Evolutionary conservation across 2,329 filamentous ascomycete genomes (phyloP), one percentile per base, ranked within the genome.

Genomic region (Clonostachys byssicola): DNA sequence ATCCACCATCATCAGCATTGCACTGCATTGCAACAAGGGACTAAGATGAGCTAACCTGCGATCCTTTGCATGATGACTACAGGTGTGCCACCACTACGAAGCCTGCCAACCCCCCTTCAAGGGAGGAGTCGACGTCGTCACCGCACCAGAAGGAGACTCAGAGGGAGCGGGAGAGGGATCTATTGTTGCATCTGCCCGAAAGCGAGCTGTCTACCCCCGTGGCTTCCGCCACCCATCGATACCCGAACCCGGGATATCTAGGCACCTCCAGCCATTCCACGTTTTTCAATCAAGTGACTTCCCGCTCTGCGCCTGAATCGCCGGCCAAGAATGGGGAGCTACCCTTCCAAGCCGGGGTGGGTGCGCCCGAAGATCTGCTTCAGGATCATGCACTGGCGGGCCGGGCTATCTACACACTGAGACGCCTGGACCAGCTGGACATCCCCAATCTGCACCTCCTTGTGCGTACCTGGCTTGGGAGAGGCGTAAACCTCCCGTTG

Each of bases 221-320:
- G 23, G 23, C 23, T 30, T 30, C 23, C 8, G 23, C 23, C 23
- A 30, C 23, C 23, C 23, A 30, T 30, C 23, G 23, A 30, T 56
- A 56, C 35, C 55, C 55, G 5, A 58, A 59, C 42, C 56, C 55
- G 2, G 56, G 56, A 12, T 57, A 52, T 41, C 47, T 58, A 3
- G 56, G 56, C 1, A 46, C 51, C 6, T 57, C 49, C 12, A 57
- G 54, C 35, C 53, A 12, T 56, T 56, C 33, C 34, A 49, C 5
- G 47, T 52, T 39, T 18, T 39, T 39, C 36, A 39, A 39, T 39
- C 36, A 39, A 18, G 14, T 39, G 14, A n/a, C 36, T 39, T n/a
- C 36, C 17, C 36, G 17, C 36, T 39, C 36, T n/a, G 14, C 14
- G 12, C 36, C 36, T 30, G 23, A 18, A 39, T 18, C 36, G 2